phyloP scores from a whole-genome alignment of 108 stramenopile genomes.

The Skeletonema marinoi region DNA sequence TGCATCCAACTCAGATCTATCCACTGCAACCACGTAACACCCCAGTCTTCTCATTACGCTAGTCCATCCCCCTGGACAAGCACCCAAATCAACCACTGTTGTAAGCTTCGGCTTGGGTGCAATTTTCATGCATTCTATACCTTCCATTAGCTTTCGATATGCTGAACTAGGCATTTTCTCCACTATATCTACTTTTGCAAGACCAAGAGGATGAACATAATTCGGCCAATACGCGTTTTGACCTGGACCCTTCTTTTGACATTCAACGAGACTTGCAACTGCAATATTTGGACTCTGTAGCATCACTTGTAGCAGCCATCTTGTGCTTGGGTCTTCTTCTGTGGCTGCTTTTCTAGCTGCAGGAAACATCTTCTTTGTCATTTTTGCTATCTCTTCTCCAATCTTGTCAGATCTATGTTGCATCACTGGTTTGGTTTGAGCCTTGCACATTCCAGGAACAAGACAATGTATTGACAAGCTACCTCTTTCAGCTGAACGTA shows the following conservation, averaged over 20 bases:
- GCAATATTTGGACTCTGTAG: slow-evolving; percentile 47
- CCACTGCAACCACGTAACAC: slow-evolving; percentile 52
- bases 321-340: slow-evolving; percentile 12
- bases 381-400: slow-evolving; percentile 31
- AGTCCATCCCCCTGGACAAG: slow-evolving; percentile 72
- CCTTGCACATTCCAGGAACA: slow-evolving; percentile 61
- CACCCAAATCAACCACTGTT: slow-evolving; percentile 57
- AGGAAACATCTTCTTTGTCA: slow-evolving; percentile 37
- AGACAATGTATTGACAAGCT: slow-evolving; percentile 52
- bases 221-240: slow-evolving; percentile 49
- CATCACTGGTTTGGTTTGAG: slow-evolving; percentile 38
- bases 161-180: slow-evolving; percentile 59
- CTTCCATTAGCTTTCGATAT: slow-evolving; percentile 65
- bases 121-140: slow-evolving; percentile 44
- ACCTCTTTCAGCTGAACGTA: slow-evolving; percentile 40
- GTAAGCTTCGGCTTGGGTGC: slow-evolving; percentile 8
- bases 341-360: slow-evolving; percentile 31
- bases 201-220: slow-evolving; percentile 37
- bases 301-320: slow-evolving; percentile 60
- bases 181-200: slow-evolving; percentile 60
- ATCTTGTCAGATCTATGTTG: slow-evolving; percentile 34
- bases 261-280: slow-evolving; percentile 41
- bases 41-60: slow-evolving; percentile 28
- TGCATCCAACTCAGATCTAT: slow-evolving; percentile 51
- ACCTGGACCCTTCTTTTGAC: neutral